These are phyloP conservation scores for Lepraria neglecta DNA, from an alignment of 495 filamentous ascomycete species.

Conservation along the genomic window DNA sequence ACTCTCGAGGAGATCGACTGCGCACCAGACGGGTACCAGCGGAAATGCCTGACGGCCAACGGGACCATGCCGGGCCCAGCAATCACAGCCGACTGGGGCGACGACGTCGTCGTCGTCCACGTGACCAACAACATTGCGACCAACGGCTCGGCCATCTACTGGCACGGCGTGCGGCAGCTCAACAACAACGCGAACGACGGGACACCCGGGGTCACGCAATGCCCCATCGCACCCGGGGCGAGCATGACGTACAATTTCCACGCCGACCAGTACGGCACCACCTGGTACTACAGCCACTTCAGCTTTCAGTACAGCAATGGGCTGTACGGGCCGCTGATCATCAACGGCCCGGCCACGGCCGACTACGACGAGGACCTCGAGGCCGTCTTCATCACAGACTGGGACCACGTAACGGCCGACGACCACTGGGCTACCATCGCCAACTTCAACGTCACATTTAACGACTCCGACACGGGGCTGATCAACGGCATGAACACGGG, in stretches of 20 bases:
- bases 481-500: neutral
- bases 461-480: neutral
- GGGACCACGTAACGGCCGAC: conserved; percentile 22
- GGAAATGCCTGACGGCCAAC: neutral
- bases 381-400: conserved; percentile 39
- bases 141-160: conserved; percentile 45
- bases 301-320: conserved; percentile 43
- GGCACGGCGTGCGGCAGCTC: conserved; percentile 47
- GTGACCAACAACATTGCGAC: conserved; percentile 32
- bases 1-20: neutral
- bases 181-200: conserved; percentile 23
- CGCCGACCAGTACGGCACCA: conserved; percentile 49
- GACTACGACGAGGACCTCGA: conserved; percentile 58
- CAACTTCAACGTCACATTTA: neutral
- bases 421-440: neutral
- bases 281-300: conserved; percentile 57
- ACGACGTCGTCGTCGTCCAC: conserved; percentile 36
- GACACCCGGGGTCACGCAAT: conserved; percentile 29
- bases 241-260: conserved; percentile 43
- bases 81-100: conserved; percentile 41
- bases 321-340: conserved; percentile 33
- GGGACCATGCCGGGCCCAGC: conserved; percentile 35
- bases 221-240: conserved; percentile 30
- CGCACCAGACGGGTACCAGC: neutral
- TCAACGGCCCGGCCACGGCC: conserved; percentile 37